A percentile compares a stretch with the other conserved stretches of the same genome.
These are phyloP conservation scores for Aeminium ludgeri DNA, from an alignment of 495 filamentous ascomycete species.

Conservation along the genomic window DNA sequence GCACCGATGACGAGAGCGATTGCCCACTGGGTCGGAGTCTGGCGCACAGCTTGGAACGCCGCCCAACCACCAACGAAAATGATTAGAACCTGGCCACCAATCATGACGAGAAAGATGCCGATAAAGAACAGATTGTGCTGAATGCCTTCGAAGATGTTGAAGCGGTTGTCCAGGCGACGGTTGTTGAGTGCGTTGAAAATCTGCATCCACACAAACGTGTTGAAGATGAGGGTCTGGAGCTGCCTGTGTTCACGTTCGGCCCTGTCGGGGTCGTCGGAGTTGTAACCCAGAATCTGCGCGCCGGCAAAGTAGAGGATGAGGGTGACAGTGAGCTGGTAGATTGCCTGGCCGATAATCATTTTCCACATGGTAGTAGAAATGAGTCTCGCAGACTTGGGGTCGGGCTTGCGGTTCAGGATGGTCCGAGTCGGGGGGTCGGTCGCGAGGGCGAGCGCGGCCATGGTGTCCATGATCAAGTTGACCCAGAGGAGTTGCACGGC, in stretches of 20 bases:
- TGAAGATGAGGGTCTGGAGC: constrained; percentile 63
- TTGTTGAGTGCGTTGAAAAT: constrained; percentile 82
- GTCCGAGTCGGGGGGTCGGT: constrained; percentile 60
- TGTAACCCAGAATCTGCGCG: constrained; percentile 41
- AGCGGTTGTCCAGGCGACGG: constrained; percentile 71
- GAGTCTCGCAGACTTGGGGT: constrained; percentile 57
- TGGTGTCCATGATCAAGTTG: constrained; percentile 91
- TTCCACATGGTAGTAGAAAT: constrained; percentile 82
- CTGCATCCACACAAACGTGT: constrained; percentile 90
- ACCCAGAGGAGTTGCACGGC: constrained; percentile 84
- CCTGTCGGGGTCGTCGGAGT: constrained; percentile 4
- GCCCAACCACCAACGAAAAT: constrained; percentile 51
- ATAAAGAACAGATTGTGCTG: constrained; percentile 68
- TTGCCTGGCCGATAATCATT: constrained; percentile 76
- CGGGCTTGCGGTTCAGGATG: constrained; percentile 58
- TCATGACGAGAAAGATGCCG: constrained; percentile 62
- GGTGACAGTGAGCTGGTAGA: constrained; percentile 68
- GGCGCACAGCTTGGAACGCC: constrained; percentile 46
- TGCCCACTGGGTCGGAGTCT: constrained; percentile 56
- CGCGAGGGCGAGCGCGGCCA: constrained; percentile 79
- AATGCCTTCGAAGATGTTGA: constrained; percentile 83
- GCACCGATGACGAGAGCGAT: constrained; percentile 55
- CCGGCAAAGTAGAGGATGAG: constrained; percentile 66
- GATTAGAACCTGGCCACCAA: constrained; percentile 67
- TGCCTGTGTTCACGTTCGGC: constrained; percentile 23